A percentile compares a stretch with the other conserved stretches of the same genome.
Conservation (phyloP, 305 asterid species). For the Fraxinus dipetala region DNA sequence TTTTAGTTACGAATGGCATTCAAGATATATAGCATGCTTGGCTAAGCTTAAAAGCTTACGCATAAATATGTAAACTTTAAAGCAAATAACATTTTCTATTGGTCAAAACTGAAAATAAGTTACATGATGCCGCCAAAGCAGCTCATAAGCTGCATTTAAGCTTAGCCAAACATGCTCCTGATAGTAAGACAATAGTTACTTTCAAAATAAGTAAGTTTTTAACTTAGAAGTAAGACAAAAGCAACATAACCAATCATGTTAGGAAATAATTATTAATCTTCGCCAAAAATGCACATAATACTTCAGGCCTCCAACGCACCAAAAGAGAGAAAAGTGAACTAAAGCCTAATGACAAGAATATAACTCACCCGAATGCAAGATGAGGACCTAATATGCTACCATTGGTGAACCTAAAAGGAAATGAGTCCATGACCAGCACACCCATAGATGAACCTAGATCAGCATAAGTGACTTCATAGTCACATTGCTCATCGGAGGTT, state of each 20-base stretch:
- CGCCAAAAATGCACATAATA: not conserved
- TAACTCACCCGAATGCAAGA: constrained; percentile 74
- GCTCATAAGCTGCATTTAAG: not conserved
- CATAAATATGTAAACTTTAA: not conserved
- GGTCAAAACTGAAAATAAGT: not conserved
- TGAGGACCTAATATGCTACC: constrained; percentile 57
- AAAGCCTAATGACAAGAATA: not conserved
- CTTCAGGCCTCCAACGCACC: not conserved
- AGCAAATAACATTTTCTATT: not conserved
- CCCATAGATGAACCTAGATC: constrained; percentile 80
- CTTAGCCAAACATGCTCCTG: not conserved
- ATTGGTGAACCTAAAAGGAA: constrained; percentile 61
- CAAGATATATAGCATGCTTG: not conserved
- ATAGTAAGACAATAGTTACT: not conserved
- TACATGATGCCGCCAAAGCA: not conserved
- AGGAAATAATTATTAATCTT: not conserved
- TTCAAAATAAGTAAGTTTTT: not conserved
- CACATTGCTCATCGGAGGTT: constrained; percentile 69
- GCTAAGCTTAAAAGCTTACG: not conserved
- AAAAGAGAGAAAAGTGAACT: not conserved
- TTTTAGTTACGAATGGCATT: not conserved
- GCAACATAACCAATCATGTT: not conserved
- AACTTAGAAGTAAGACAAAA: not conserved
- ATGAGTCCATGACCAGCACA: constrained; percentile 61
- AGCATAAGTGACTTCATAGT: constrained; percentile 80